Evolutionary conservation across 2,329 filamentous ascomycete species (phyloP).

Genomic region (Apiospora phragmitis): DNA sequence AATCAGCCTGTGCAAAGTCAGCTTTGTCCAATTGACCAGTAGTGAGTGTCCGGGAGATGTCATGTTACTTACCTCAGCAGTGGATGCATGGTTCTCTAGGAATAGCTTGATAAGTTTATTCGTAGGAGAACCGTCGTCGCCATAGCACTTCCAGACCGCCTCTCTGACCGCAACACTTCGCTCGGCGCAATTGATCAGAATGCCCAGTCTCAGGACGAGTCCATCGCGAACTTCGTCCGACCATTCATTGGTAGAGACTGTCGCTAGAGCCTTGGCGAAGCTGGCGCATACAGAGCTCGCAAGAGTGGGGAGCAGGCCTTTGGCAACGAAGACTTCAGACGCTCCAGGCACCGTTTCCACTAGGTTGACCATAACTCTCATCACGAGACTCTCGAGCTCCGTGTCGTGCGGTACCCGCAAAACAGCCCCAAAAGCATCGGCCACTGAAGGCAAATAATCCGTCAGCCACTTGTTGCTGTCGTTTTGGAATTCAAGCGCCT

Average conservation of each 20-base stretch:
- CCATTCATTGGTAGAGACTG: slow-evolving; percentile 50
- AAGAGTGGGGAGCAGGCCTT: slow-evolving; percentile 51
- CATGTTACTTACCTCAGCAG: slow-evolving; percentile 64
- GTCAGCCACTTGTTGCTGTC: slow-evolving; percentile 46
- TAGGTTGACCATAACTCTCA: slow-evolving; percentile 79
- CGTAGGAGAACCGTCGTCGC: slow-evolving; percentile 46
- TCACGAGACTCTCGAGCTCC: slow-evolving; percentile 46
- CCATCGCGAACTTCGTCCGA: slow-evolving; percentile 60
- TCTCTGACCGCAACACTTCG: slow-evolving; percentile 65
- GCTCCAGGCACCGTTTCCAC: slow-evolving; percentile 77
- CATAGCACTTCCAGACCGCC: slow-evolving; percentile 41
- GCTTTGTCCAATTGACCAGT: slow-evolving; percentile 15
- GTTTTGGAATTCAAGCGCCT: slow-evolving; percentile 42
- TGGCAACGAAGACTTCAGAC: slow-evolving; percentile 68
- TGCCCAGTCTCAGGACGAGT: slow-evolving; percentile 75
- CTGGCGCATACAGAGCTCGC: slow-evolving; percentile 51
- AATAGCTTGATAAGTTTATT: slow-evolving; percentile 65
- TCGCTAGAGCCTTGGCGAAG: slow-evolving; percentile 48
- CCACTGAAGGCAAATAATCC: slow-evolving; percentile 52
- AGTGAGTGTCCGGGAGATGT: background rate
- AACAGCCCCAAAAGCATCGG: slow-evolving; percentile 45
- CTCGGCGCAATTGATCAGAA: slow-evolving; percentile 86
- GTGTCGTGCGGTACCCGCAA: slow-evolving; percentile 38
- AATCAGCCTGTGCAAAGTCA: slow-evolving; percentile 56
- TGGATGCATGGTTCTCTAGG: slow-evolving; percentile 63